Evolutionary conservation across 306 rosid species (phyloP), one percentile per base, ranked within the genome.

Genomic region (Cercis canadensis): DNA sequence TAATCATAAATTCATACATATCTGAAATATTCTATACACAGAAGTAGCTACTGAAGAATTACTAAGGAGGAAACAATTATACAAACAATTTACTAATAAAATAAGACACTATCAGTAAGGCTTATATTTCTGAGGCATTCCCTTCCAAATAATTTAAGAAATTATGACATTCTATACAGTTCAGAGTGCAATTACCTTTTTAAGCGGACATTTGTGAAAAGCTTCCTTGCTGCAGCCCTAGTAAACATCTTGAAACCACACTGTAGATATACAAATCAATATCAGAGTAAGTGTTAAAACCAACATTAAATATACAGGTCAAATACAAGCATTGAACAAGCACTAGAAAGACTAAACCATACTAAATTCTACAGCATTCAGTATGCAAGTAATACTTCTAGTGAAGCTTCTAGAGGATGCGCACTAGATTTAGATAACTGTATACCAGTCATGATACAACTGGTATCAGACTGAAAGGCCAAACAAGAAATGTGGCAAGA

Each of bases 231-330:
- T 46, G 96, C 96, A 67, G 96, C 90, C 76, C 97, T 76, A 12
- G 98, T 92, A 77, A 92, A 92, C 97, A 92, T 90, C 87, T 93
- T 93, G 81, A 90, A 93, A 73, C 98, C 98, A 79, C 98, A 92
- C 98, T 92, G 88, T 39, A 53, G 18, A 79, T 57, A 76, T 71
- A 76, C 52, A 62, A 70, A 74, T 11, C 29, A 36, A 80, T 49
- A 40, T 81, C 68, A 84, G 81, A 46, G 11, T 54, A 9, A 70
- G 16, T 73, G 60, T 53, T 33, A 32, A 62, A 65, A 17, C 56
- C 44, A 67, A 52, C 51, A 68, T 41, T 57, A 49, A 67, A 41
- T 57, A 14, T 8, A n/a, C 51, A 53, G 44, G 62, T 37, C 32
- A 69, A 64, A 31, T 51, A 63, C 43, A 57, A 63, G 40, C 56